These are phyloP conservation scores for Margaritispora aquatica DNA, from an alignment of 495 filamentous ascomycete species.

Conservation along the genomic window DNA sequence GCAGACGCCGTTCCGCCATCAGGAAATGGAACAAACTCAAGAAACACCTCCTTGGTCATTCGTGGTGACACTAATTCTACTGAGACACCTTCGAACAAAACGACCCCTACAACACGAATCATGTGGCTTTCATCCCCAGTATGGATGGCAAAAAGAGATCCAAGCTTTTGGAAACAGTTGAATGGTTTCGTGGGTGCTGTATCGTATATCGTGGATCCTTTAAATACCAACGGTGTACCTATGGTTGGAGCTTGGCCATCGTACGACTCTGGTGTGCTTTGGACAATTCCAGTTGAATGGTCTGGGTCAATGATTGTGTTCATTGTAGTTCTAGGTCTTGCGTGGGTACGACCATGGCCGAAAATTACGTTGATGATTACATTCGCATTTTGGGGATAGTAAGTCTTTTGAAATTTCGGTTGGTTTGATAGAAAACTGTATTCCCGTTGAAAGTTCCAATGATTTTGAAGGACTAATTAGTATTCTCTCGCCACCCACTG, in stretches of 20 bases:
- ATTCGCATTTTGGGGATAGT: slow-evolving; percentile 45
- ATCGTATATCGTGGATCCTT: not conserved
- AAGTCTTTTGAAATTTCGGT: no score
- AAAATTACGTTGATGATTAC: slow-evolving; percentile 32
- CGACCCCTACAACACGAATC: not conserved
- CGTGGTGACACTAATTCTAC: no score
- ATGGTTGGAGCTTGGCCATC: not conserved
- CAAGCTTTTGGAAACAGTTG: not conserved
- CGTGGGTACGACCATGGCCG: slow-evolving; percentile 37
- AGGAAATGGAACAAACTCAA: no score
- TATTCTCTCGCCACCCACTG: no score
- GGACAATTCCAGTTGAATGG: slow-evolving; percentile 69
- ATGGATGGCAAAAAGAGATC: not conserved
- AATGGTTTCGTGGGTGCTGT: not conserved
- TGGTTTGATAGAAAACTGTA: no score
- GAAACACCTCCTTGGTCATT: not conserved
- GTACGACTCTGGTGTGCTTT: slow-evolving; percentile 37
- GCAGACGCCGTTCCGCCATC: no score
- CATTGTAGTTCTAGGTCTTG: slow-evolving; percentile 46
- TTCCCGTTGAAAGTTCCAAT: no score
- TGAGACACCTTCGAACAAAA: not conserved
- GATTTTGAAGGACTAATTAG: no score
- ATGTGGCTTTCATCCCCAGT: not conserved
- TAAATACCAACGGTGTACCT: not conserved
- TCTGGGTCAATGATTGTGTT: slow-evolving; percentile 58